Evolutionary conservation across 352 stramenopile genomes (phyloP).

Genomic region (Pythium periplocum): DNA sequence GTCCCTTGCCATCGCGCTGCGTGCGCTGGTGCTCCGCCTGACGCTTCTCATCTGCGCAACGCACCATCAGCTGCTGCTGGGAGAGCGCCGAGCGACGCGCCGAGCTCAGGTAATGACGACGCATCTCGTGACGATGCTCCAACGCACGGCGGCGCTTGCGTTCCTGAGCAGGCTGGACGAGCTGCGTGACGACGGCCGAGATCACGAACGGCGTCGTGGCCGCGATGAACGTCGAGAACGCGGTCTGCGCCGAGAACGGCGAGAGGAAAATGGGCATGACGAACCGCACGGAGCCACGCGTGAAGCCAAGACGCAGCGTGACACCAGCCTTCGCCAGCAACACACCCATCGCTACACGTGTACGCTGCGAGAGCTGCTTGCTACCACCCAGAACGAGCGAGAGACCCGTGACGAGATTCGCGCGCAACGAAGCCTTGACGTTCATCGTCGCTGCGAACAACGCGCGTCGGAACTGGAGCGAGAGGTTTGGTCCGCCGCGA

Average conservation of each 20-base stretch:
- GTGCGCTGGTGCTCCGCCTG: conserved; percentile 34
- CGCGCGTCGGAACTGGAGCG: conserved; percentile 40
- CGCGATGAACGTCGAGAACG: conserved; percentile 68
- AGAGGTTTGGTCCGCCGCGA: conserved; percentile 43
- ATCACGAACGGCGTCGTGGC: conserved; percentile 69
- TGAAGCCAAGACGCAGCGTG: conserved; percentile 67
- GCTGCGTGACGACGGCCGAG: conserved; percentile 55
- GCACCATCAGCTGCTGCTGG: conserved; percentile 73
- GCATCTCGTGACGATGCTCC: conserved; percentile 36
- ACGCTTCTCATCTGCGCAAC: conserved; percentile 54
- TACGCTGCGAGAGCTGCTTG: conserved; percentile 52
- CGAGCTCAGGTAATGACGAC: conserved; percentile 52
- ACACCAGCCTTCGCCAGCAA: conserved; percentile 49
- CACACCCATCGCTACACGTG: conserved; percentile 51
- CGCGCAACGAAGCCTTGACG: conserved; percentile 49
- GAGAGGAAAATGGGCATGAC: conserved; percentile 80
- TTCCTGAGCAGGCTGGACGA: conserved; percentile 63
- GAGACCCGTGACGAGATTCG: conserved; percentile 37
- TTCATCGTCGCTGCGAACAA: conserved; percentile 30
- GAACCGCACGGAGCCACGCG: conserved; percentile 73
- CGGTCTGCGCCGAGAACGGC: conserved; percentile 58
- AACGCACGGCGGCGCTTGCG: conserved; percentile 42
- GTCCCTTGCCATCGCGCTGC: conserved; percentile 32
- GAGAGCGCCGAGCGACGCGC: conserved; percentile 47
- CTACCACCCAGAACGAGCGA: conserved; percentile 47